A percentile compares a stretch with the other conserved stretches of the same genome.
Conservation (phyloP, 352 stramenopile genomes). For the Phytophthora chlamydospora region DNA sequence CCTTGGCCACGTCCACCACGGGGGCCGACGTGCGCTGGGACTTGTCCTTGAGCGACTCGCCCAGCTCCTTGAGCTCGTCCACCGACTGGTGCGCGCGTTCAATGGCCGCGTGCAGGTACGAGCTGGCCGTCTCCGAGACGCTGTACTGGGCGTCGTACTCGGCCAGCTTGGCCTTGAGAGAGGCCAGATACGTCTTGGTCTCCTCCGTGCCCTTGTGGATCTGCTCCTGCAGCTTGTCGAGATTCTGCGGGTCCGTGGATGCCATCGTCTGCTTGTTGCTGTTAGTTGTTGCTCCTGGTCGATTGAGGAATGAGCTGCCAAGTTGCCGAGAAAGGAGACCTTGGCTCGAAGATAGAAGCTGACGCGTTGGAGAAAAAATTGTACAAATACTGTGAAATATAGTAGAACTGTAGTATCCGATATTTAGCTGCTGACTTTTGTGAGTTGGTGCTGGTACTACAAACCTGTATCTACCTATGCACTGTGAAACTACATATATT, state of each 20-base stretch:
- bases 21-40: conserved; percentile 55
- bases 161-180: conserved; percentile 51
- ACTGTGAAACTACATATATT: too few relatives aligned
- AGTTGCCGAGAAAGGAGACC: too few relatives aligned
- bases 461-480: too few relatives aligned
- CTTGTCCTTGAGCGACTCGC: conserved; percentile 59
- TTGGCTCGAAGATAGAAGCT: too few relatives aligned
- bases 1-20: conserved; percentile 57
- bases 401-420: too few relatives aligned
- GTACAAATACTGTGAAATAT: too few relatives aligned
- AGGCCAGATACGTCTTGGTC: conserved; percentile 75
- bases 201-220: conserved; percentile 73
- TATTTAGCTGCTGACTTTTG: too few relatives aligned
- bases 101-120: conserved; percentile 69
- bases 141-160: conserved; percentile 80
- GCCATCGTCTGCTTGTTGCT: conserved; percentile 23
- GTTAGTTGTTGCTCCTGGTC: background rate
- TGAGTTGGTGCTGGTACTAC: too few relatives aligned
- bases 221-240: conserved; percentile 73
- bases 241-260: conserved; percentile 36
- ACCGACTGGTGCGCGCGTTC: conserved; percentile 74
- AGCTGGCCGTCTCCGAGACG: conserved; percentile 70
- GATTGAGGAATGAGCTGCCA: conserved; percentile 8
- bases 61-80: conserved; percentile 71
- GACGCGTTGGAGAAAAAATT: too few relatives aligned